Evolutionary conservation across 1,139 yeast species (phyloP).

Genomic region (Zygosaccharomyces sapae): DNA sequence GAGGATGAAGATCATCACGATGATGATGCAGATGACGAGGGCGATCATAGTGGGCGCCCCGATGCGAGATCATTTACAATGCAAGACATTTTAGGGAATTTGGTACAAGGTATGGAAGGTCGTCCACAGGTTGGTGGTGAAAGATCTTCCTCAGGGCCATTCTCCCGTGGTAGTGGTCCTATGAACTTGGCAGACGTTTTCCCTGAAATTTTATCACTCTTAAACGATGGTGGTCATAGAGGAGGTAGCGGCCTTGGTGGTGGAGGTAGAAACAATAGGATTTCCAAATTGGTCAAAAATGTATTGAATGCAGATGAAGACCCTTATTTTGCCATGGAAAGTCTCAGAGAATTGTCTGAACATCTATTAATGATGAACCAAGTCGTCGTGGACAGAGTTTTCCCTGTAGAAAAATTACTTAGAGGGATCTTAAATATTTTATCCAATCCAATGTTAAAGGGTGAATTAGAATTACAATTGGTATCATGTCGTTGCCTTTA

Average conservation of each 20-base stretch:
- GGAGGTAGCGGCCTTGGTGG: conserved; percentile 20
- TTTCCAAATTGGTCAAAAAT: conserved; percentile 27
- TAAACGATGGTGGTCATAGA: conserved; percentile 38
- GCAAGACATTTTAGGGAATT: conserved; percentile 12
- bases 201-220: conserved; percentile 41
- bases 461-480: conserved; percentile 72
- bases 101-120: conserved; percentile 21
- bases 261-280: conserved; percentile 21
- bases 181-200: conserved; percentile 31
- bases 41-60: no score
- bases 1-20: conserved; percentile 22
- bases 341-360: conserved; percentile 60
- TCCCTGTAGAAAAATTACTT: conserved; percentile 61
- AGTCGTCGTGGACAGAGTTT: conserved; percentile 54
- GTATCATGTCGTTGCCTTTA: conserved; percentile 83
- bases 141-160: conserved; percentile 22
- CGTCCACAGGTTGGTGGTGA: conserved; percentile 10
- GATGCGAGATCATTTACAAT: conserved; percentile 16
- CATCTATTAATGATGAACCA: conserved; percentile 65
- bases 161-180: conserved; percentile 10
- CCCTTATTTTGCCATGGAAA: conserved; percentile 50
- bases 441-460: conserved; percentile 53
- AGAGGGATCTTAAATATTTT: conserved; percentile 56
- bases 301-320: conserved; percentile 39
- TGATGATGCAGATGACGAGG: no score